Evolutionary conservation across 352 stramenopile genomes (phyloP), one percentile per base, ranked within the genome.

Genomic region (Phytophthora ramorum): DNA sequence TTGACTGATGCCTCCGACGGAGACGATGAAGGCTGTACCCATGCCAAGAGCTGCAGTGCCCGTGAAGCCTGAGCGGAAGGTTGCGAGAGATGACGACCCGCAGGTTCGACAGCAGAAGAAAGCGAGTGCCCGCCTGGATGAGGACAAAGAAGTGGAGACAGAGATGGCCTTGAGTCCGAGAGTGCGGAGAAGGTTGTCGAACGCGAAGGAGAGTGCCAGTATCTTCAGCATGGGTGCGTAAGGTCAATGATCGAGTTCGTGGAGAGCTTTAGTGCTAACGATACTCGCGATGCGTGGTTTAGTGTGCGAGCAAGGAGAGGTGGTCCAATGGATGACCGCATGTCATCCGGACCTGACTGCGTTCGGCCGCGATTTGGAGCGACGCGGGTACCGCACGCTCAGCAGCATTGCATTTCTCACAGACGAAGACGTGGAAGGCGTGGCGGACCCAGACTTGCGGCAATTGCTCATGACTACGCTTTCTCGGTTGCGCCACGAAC

Each of bases 261-360:
- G 28, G 30, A 26, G 41, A 7, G 8, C 35, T 10, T 32, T 34
- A 13, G 47, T 41, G 44, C 4, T 37, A 17, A 20, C 32, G 16
- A 35, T 58, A 20, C 32, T 2, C 48, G 47, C 35, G 19, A 37
- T 58, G 30, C 28, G 4, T 58, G 47, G n/a, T 8, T 22, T 45
- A 91, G 84, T 95, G 38, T 91, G 83, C 54, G 82, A 91, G 26
- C 83, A 95, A 66, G 78, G 84, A 24, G 84, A 93, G 49, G 87
- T 95, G 30, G 78, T 95, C 46, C 85, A 95, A 71, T 95, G 87
- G 85, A 91, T 93, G 81, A 88, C 67, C 35, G 86, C 86, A n/a
- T 91, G 85, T 37, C 79, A 92, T 58, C 73, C 79, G 14, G 79
- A 79, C 8, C 66, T 95, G 26, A 85, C 89, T 17, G 61, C 56